phyloP scores from a whole-genome alignment of 2,329 filamentous ascomycete genomes.

The Colletotrichum paranaense region DNA sequence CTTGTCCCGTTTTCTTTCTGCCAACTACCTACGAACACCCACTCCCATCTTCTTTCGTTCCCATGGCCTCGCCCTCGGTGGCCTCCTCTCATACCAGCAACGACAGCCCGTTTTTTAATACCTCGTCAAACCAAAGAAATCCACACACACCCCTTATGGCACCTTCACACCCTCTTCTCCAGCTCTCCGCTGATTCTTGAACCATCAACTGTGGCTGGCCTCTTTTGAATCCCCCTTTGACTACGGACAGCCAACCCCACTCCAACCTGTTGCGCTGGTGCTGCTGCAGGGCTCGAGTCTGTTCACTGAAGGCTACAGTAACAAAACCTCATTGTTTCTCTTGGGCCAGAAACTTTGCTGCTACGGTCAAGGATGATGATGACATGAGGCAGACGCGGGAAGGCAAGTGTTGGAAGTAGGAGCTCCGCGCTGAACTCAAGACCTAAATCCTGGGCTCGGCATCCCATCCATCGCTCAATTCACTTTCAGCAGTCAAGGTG shows the following conservation, averaged over 20 bases:
- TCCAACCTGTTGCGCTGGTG: background rate
- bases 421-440: background rate
- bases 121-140: background rate
- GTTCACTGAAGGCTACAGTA: background rate
- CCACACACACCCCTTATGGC: background rate
- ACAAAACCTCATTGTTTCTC: background rate
- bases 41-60: background rate
- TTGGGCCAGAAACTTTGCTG: background rate
- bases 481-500: background rate
- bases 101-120: background rate
- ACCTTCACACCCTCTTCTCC: background rate
- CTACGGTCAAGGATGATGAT: background rate
- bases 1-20: background rate
- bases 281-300: background rate
- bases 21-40: background rate
- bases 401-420: background rate
- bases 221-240: background rate
- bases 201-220: constrained; percentile 2
- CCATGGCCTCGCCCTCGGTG: background rate
- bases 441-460: background rate
- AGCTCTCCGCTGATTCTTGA: background rate
- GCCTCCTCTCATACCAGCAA: background rate
- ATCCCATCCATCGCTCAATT: background rate
- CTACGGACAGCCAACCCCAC: background rate
- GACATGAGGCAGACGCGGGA: background rate